A percentile compares a stretch with the other conserved stretches of the same genome.
phyloP scores from a whole-genome alignment of 23 red algal genomes.

The Gracilaria gracilis region DNA sequence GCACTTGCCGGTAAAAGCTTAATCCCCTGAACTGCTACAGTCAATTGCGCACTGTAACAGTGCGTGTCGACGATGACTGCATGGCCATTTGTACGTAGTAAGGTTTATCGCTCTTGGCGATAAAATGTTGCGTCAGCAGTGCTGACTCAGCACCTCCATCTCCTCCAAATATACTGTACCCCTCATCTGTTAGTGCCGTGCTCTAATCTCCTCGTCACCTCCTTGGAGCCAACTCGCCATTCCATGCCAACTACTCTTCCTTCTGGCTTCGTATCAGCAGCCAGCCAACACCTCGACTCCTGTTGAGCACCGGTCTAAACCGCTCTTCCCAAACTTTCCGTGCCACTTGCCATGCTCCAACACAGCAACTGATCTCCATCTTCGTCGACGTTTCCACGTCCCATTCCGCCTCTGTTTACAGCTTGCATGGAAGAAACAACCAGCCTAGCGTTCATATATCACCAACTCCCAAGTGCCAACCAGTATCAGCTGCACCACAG shows the following conservation, averaged over 20 bases:
- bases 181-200: too few species aligned
- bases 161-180: neutral
- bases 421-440: too few species aligned
- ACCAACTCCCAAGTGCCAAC: too few species aligned
- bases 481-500: neutral
- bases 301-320: neutral
- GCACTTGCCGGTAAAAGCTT: too few species aligned
- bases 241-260: too few species aligned
- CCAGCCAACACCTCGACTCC: neutral
- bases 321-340: neutral
- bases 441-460: neutral
- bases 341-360: neutral
- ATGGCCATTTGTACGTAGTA: too few species aligned
- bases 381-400: constrained; percentile 26
- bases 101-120: too few species aligned
- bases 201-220: neutral
- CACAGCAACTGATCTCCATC: neutral
- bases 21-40: too few species aligned
- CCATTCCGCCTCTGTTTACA: neutral
- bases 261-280: neutral
- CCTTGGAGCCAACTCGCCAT: neutral
- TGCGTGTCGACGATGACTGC: too few species aligned
- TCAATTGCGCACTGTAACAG: too few species aligned
- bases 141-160: too few species aligned
- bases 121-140: neutral